These are phyloP conservation scores for Dactylonectria estremocensis DNA, from an alignment of 2,329 filamentous ascomycete species.

Conservation along the genomic window DNA sequence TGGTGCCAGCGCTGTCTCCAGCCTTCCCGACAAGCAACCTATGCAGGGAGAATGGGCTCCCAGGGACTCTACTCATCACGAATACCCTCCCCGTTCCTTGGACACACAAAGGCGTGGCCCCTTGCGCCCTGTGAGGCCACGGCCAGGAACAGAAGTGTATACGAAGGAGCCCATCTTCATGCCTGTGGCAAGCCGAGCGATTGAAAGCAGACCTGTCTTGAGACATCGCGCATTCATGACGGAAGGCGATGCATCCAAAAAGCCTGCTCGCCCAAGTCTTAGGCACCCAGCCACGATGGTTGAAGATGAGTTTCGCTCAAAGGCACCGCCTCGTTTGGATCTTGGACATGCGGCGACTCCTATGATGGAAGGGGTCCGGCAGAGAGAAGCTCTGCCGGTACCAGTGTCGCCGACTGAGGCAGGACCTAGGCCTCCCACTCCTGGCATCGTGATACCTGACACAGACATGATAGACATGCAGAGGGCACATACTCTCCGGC, in stretches of 20 bases:
- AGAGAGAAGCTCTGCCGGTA: conserved; percentile 36
- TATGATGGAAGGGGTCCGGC: conserved; percentile 32
- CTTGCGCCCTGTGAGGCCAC: conserved; percentile 37
- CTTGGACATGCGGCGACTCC: conserved; percentile 34
- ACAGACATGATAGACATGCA: conserved; percentile 56
- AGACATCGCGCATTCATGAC: conserved; percentile 37
- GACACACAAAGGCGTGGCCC: conserved; percentile 44
- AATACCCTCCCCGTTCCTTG: conserved; percentile 42
- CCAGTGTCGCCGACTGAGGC: conserved; percentile 25
- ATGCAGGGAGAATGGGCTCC: conserved; percentile 27
- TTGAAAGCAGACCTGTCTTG: conserved; percentile 28
- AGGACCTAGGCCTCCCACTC: conserved; percentile 57
- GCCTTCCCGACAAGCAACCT: conserved; percentile 13
- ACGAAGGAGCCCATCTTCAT: conserved; percentile 46
- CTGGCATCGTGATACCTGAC: conserved; percentile 63
- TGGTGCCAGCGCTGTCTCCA: background rate
- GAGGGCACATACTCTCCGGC: conserved; percentile 61
- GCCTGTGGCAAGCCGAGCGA: conserved; percentile 39
- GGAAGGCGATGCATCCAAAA: conserved; percentile 34
- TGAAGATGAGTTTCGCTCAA: conserved; percentile 18
- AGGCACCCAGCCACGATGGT: conserved; percentile 2
- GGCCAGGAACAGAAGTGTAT: conserved; percentile 45
- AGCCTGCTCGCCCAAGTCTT: conserved; percentile 24
- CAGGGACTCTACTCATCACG: conserved; percentile 31
- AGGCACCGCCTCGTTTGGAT: conserved; percentile 30